phyloP scores from a whole-genome alignment of 805 yeast species.

The Brettanomyces sp. region DNA sequence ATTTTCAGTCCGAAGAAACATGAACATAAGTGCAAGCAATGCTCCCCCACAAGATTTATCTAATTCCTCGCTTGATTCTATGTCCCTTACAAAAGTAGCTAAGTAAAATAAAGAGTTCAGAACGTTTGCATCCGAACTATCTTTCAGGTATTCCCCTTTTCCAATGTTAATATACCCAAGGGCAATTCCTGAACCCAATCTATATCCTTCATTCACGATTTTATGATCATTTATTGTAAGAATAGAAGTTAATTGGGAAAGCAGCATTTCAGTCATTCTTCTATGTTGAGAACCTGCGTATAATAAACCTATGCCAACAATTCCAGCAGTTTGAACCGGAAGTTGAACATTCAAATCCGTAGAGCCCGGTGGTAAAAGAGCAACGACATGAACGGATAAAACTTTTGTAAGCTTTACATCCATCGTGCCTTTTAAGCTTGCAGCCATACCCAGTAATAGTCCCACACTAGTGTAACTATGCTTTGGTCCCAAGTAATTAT shows the following conservation, averaged over 20 bases:
- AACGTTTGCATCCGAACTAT: conserved; percentile 47
- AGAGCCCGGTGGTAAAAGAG: conserved; percentile 84
- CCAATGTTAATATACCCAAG: conserved; percentile 81
- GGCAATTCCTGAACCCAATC: conserved; percentile 82
- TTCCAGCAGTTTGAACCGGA: conserved; percentile 84
- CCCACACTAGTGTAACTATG: conserved; percentile 81
- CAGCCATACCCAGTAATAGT: conserved; percentile 83
- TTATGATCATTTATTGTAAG: conserved; percentile 46
- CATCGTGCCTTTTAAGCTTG: conserved; percentile 75
- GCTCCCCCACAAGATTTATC: conserved; percentile 71
- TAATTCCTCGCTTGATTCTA: conserved; percentile 45
- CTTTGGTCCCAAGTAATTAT: conserved; percentile 85
- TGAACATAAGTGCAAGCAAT: conserved; percentile 62
- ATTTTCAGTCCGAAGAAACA: conserved; percentile 62
- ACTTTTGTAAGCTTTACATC: conserved; percentile 84
- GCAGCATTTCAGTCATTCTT: conserved; percentile 72
- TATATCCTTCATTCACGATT: conserved; percentile 66
- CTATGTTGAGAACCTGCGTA: conserved; percentile 73
- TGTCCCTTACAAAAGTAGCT: conserved; percentile 54
- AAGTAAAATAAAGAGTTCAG: conserved; percentile 49
- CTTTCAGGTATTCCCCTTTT: conserved; percentile 49
- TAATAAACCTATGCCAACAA: conserved; percentile 81
- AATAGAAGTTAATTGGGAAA: conserved; percentile 56
- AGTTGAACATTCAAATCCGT: conserved; percentile 77
- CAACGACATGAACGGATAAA: conserved; percentile 85